phyloP scores from a whole-genome alignment of 192 early-diverging fungal species.

The Podila horticola region DNA sequence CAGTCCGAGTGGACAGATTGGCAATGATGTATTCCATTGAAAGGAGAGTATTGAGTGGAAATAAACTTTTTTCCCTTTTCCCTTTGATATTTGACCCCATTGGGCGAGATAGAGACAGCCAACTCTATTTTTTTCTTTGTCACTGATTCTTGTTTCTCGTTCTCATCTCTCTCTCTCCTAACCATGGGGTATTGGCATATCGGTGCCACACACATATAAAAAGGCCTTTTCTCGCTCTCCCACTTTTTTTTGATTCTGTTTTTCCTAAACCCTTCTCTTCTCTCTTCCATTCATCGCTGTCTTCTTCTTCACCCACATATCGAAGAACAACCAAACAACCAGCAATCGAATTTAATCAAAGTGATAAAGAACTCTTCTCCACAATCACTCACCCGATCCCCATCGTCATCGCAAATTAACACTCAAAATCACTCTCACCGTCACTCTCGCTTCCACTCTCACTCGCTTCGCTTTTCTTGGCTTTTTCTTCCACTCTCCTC shows the following conservation, averaged over 20 bases:
- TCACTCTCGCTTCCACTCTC: neutral
- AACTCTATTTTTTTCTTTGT: neutral
- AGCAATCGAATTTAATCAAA: no score
- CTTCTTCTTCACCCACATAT: neutral
- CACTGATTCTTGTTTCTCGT: neutral
- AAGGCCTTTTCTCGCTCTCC: neutral
- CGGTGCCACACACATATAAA: neutral
- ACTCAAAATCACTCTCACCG: neutral
- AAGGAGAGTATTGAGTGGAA: no score
- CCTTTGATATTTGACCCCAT: no score
- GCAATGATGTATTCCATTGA: no score
- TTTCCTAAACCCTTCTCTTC: neutral
- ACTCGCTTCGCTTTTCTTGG: neutral
- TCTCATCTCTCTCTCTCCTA: neutral
- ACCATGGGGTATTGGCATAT: neutral
- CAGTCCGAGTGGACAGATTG: no score
- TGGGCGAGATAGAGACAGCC: neutral
- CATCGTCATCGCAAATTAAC: neutral
- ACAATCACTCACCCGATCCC: neutral
- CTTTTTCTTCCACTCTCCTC: neutral
- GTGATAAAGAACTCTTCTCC: no score
- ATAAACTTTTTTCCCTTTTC: no score
- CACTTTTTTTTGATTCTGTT: constrained; percentile 1
- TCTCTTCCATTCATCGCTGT: neutral
- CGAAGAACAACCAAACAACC: no score